Evolutionary conservation across 2,329 filamentous ascomycete genomes (phyloP), one percentile per base, ranked within the genome.

Genomic region (Aspergillus sp.): DNA sequence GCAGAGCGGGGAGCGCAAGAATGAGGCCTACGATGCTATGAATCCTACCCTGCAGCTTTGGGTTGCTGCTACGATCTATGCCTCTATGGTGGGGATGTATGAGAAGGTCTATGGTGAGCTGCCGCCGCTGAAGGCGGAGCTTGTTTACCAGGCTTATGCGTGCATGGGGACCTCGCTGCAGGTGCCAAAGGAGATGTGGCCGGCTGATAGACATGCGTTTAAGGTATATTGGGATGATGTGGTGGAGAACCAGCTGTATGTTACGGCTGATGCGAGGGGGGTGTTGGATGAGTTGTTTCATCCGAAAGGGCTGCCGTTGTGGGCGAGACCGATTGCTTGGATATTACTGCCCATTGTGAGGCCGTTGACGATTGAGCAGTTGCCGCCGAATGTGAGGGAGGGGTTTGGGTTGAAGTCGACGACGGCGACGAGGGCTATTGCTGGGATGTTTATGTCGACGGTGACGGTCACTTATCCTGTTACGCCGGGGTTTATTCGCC

Each of bases 61-160:
- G 57, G 48, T 59, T 20, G 52, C 57, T 4, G 47, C 57, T 4
- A 52, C 57, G 44, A 41, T 59, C n/a, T 59, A 59, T 33, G 48
- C 33, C 1, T 24, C 8, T 1, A 45, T 53, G 51, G 51, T 53
- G n/a, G 40, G 51, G 1, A 53, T 53, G 51, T 53, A 53, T 7
- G 40, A 53, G 51, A 41, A 44, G 27, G 51, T 45, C 15, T 53
- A 53, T 22, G 51, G 51, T 3, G 39, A 41, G 15, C 9, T 53
- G 22, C 49, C 49, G 39, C 37, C 48, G 37, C 44, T 44, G 6
- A 37, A 27, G 4, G 58, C 58, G 3, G 58, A 60, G 24, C 44
- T 48, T 8, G 45, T 54, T 15, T 59, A 57, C 13, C 49, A 49
- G 30, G 57, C 56, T 22, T 57, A 37, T 39, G 33, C 54, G 13